Base-by-base conservation (phyloP, 345 rosid species). In the Linum usitatissimum region DNA sequence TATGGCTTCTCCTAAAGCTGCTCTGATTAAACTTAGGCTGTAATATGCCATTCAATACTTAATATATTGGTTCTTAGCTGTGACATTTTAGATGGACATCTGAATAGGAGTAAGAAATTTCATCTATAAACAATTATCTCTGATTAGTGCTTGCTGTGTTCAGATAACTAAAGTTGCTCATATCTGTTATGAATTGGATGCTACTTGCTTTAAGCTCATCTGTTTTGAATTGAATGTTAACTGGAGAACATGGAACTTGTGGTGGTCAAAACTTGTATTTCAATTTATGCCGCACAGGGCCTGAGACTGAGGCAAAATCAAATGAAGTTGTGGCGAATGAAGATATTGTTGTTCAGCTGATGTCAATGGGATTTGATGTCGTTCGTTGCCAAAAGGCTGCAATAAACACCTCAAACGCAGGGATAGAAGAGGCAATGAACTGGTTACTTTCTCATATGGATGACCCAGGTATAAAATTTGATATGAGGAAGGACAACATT, bases 361-460 rank as follows among this genome's bases (percentile, higher is more conserved):
- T 86, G 55, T 83, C 90, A 5, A 90, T 93, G 97, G 99, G 97
- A 13, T 93, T 93, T 83, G 81, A 75, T 70, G 79, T 78, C 58
- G 88, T 86, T 74, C 95, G 80, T 70, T 93, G 99, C 71, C 81
- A 90, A 88, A 93, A 93, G 80, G 97, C 99, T 57, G 95, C 90
- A 59, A 79, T 93, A 70, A 83, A 75, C 65, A 84, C 97, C 59
- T 84, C 78, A 57, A 93, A 93, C 73, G 78, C 76, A 45, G 99
- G 99, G 62, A 83, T 86, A 5, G 97, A 93, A 76, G 97, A 88
- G 77, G 97, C 99, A 42, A 93, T 86, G 99, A 93, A 86, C 72
- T 93, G 99, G 99, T 68, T 93, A 63, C 85, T 93, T 65, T 74
- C 84, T 57, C 97, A 93, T 80, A 81, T 87, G 96, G 95, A 84